Base-by-base conservation (phyloP, 441 rosid genomes). In the Pelargonium cotyledonis region DNA sequence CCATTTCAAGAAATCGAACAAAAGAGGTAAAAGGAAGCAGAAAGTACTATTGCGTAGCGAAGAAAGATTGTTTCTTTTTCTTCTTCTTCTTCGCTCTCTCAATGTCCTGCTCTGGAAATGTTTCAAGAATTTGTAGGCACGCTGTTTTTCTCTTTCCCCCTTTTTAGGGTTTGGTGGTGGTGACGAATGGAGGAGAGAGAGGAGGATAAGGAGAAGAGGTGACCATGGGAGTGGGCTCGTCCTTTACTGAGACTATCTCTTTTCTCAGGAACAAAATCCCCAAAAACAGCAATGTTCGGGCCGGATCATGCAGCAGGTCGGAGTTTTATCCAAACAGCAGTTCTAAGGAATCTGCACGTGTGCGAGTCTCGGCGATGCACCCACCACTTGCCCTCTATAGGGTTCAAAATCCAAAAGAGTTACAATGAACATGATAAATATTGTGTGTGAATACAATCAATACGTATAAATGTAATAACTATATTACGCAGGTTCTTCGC, bases 221-320 rank as follows among this genome's bases (percentile, higher is more conserved):
- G 78, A 77, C 77, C 77, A 79, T 76, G 80, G 74, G 73, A 75
- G 73, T 76, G 49, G 40, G 38, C 68, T 79, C 76, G 77, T 78
- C 79, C 23, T 80, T 83, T 76, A 29, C 49, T 44, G 11, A 44
- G 51, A 46, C 51, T 8, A 14, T 46, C 51, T 46, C 51, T 21
- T 35, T 35, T 35, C 38, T 9, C 9, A 46, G 11, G 14, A 46
- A 10, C 11, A 46, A 10, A 46, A 46, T 10, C 51, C 51, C 51
- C 51, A 46, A 46, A 46, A 46, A 10, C 51, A 46, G 51, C 51
- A 10, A 8, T 46, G 51, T 46, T 46, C 51, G 51, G 51, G 51
- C 11, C 51, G 51, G n/a, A 46, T 35, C 6, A 3, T 35, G 38
- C 38, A 35, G 38, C 38, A 35, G 6, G 38, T 4, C 5, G 38